Conservation (phyloP, 176 grass and related monocot species). For the Juncus effusus region DNA sequence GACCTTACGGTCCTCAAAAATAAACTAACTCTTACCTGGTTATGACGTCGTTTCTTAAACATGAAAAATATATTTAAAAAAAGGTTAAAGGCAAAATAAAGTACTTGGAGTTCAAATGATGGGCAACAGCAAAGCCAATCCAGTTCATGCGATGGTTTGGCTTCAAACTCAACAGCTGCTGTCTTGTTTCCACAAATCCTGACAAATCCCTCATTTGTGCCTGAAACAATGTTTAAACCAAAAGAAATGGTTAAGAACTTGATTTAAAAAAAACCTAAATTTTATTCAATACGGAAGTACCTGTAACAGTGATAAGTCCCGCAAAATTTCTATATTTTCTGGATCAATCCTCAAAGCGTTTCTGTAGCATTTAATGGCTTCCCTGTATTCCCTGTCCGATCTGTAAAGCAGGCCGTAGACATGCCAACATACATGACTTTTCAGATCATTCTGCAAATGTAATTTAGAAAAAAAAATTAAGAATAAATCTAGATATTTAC, state of each 20-base stretch:
- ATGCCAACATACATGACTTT: slow-evolving; percentile 99
- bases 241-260: slow-evolving; percentile 5
- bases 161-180: slow-evolving; percentile 85
- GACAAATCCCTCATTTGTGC: slow-evolving; percentile 95
- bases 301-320: slow-evolving; percentile 93
- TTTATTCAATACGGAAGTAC: slow-evolving; percentile 31
- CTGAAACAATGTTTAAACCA: slow-evolving; percentile 31
- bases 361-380: slow-evolving; percentile 99
- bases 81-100: slow-evolving; percentile 17
- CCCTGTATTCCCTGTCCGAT: slow-evolving; percentile 98
- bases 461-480: slow-evolving; percentile 2
- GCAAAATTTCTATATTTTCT: slow-evolving; percentile 98
- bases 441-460: slow-evolving; percentile 80
- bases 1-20: neutral
- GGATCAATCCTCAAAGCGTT: slow-evolving; percentile 98
- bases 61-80: slow-evolving; percentile 11
- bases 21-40: no score
- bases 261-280: slow-evolving; percentile 10
- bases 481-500: neutral
- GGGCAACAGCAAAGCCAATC: slow-evolving; percentile 96
- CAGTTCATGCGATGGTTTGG: slow-evolving; percentile 99
- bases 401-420: slow-evolving; percentile 97
- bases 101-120: slow-evolving; percentile 98
- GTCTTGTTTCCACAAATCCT: slow-evolving; percentile 98
- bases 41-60: neutral